Evolutionary conservation across 2,329 filamentous ascomycete species (phyloP), one percentile per base, ranked within the genome.

Genomic region (Hypoxylon sp.): DNA sequence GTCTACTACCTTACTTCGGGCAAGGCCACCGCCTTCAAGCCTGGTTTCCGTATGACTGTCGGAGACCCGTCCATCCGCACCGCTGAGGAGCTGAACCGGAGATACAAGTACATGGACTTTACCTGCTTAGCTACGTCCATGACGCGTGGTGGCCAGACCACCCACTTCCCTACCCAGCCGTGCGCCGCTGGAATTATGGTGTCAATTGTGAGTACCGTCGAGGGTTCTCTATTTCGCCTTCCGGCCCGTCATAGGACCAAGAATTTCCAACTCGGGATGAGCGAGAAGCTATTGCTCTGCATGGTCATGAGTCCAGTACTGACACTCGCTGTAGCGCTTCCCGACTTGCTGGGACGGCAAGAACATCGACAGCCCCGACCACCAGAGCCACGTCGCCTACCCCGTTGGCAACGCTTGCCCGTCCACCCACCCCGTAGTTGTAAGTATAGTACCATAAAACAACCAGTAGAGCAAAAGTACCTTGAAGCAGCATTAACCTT

Each of bases 1-100:
- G 80, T 82, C 25, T 82, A 82, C 75, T 82, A 82, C 66, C 77
- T 82, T 1, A 77, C 78, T 11, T 78, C 78, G 56, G 74, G 75
- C 51, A 76, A 77, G 60, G 79, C 79, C 17, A 81, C 79, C 1
- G 79, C 79, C 23, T 81, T 81, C 74, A 80, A 75, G 64, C 71
- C 79, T 67, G 78, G 80, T 3, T 82, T 82, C 73, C 78, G 80
- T 63, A 81, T 82, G 80, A 79, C 80, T 1, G 79, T 80, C 32
- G 80, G 80, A 28, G 76, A 81, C 61, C 76, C 79, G 1, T 72
- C 11, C 41, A 73, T 75, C 67, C 74, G 73, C 17, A 75, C 75
- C 1, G 74, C 74, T 1, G 68, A 74, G 43, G 68, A 75, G 45
- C 62, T 75, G 3, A 73, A 75, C 50, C 67, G 67, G 14, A 69